Evolutionary conservation across 805 yeast genomes (phyloP).

Genomic region (Saccharomyces jurei): DNA sequence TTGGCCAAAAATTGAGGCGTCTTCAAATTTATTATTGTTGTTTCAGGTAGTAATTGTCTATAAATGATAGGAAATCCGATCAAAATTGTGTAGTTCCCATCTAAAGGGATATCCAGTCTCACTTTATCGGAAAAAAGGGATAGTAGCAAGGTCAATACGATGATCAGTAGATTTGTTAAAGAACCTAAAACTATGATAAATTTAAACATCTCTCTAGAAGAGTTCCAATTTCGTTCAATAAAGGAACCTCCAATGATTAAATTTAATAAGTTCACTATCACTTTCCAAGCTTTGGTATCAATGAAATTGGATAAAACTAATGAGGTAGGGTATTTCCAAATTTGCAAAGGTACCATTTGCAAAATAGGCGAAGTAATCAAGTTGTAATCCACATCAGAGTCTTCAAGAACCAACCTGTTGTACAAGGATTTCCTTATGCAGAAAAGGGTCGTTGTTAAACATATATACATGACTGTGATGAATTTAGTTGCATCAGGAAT

Average conservation of each 20-base stretch:
- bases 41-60: constrained; percentile 57
- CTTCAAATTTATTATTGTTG: constrained; percentile 44
- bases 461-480: constrained; percentile 34
- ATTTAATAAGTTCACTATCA: constrained; percentile 40
- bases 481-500: constrained; percentile 44
- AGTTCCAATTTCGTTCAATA: constrained; percentile 60
- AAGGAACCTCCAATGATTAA: constrained; percentile 54
- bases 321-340: constrained; percentile 57
- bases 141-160: constrained; percentile 15
- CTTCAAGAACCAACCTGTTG: constrained; percentile 14
- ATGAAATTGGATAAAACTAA: constrained; percentile 55
- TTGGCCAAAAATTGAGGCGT: constrained; percentile 33
- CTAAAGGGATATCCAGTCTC: constrained; percentile 37
- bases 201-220: constrained; percentile 39
- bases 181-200: constrained; percentile 43
- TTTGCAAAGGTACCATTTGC: constrained; percentile 55
- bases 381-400: constrained; percentile 23
- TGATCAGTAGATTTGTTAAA: constrained; percentile 45
- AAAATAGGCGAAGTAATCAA: constrained; percentile 46
- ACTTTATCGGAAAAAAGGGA: constrained; percentile 19
- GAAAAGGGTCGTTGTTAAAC: constrained; percentile 36
- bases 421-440: constrained; percentile 35
- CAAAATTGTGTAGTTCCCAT: constrained; percentile 48
- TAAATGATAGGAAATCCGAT: constrained; percentile 55
- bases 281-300: constrained; percentile 44